Evolutionary conservation across 2,329 filamentous ascomycete genomes (phyloP).

Genomic region (Exophiala sideris): DNA sequence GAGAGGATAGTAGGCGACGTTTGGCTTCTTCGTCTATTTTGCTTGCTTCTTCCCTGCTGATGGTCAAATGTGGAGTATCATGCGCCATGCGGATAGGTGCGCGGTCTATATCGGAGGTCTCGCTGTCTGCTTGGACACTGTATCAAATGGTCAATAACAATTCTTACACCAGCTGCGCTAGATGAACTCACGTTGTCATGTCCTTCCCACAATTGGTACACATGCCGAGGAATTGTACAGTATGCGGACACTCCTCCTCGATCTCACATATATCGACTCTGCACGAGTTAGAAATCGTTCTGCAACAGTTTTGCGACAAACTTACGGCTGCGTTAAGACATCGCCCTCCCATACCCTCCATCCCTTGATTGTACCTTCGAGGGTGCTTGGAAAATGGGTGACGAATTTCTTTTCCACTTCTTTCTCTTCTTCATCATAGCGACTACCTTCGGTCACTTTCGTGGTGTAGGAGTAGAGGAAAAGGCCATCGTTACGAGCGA

Average conservation of each 20-base stretch:
- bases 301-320: constrained; percentile 12
- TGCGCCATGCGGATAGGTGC: constrained; percentile 95
- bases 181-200: constrained; percentile 69
- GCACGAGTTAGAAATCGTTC: constrained; percentile 5
- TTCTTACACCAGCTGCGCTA: not conserved
- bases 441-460: constrained; percentile 58
- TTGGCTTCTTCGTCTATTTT: constrained; percentile 84
- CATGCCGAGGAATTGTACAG: constrained; percentile 84
- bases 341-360: constrained; percentile 65
- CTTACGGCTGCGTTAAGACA: constrained; percentile 43
- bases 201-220: constrained; percentile 93
- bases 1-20: constrained; percentile 70
- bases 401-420: constrained; percentile 68
- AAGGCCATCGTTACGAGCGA: constrained; percentile 73
- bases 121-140: constrained; percentile 23
- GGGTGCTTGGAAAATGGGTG: constrained; percentile 76
- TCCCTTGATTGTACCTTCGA: constrained; percentile 71
- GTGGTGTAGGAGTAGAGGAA: constrained; percentile 86
- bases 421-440: constrained; percentile 70
- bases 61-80: constrained; percentile 80
- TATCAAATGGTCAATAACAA: not conserved
- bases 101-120: constrained; percentile 57
- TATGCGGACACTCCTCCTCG: constrained; percentile 86
- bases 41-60: constrained; percentile 77
- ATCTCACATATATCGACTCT: constrained; percentile 66